Evolutionary conservation across 352 stramenopile species (phyloP), one percentile per base, ranked within the genome.

Genomic region (Thalassiosira livingstoniorum): DNA sequence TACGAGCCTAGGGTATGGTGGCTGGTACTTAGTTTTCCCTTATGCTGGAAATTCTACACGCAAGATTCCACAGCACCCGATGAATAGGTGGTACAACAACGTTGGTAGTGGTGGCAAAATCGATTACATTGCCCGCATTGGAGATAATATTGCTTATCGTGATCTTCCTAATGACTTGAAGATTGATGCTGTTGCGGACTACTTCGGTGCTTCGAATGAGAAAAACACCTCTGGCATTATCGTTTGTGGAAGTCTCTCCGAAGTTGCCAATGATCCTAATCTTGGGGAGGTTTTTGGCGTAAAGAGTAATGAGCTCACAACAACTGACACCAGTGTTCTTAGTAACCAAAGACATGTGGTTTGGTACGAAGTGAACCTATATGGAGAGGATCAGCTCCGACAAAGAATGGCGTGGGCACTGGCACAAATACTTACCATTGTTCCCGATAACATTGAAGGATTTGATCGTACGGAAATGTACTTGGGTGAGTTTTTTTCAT

Each of bases 51-150:
- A 80, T 10, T 7, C 66, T 2, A 69, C 35, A 1, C 32, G 85
- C 25, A 82, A 75, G 23, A 85, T 92, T 54, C 86, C 86, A n/a
- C 7, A 76, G n/a, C 84, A 92, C 57, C 65, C 45, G 47, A 92
- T 92, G 87, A 66, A 47, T 29, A 58, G 78, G 2, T 83, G 80
- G 80, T 25, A 71, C 21, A 83, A 69, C 37, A 76, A 77, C 4
- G n/a, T n/a, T n/a, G 71, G 61, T 2, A 34, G 27, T 13, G 32
- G 23, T 3, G 51, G 61, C 3, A 32, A 84, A 18, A 75, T 86
- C 42, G 62, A 55, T 0, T 85, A 74, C 61, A 64, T 89, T 25
- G 62, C 27, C 43, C 67, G 75, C 23, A 35, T 81, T 60, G 84
- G 84, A 27, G 78, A 86, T 64, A 42, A 5, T 4, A 75, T 87